Evolutionary conservation across 2,329 filamentous ascomycete genomes (phyloP).

Genomic region (Trichoderma sp.): DNA sequence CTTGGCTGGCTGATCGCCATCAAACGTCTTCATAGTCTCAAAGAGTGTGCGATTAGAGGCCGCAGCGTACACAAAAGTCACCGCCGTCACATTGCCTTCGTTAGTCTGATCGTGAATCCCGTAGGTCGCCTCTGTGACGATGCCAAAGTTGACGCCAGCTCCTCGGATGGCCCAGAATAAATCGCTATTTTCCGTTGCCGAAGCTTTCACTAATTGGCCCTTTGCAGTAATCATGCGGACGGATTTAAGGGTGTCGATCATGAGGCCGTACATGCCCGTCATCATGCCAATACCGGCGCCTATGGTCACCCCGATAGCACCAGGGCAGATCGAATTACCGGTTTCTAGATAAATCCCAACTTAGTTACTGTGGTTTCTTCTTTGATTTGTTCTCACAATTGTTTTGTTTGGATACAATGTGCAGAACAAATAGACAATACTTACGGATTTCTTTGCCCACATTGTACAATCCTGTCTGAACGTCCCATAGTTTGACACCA

Average conservation of each 20-base stretch:
- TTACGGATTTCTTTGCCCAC: not conserved
- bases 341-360: not conserved
- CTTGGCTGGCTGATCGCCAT: not conserved
- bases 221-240: not conserved
- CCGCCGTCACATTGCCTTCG: not conserved
- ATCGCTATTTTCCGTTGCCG: constrained; percentile 32
- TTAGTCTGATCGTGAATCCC: constrained; percentile 19
- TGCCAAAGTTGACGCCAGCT: constrained; percentile 52
- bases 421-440: not conserved
- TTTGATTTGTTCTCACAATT: not conserved
- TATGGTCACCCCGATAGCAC: not conserved
- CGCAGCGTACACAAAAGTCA: not conserved
- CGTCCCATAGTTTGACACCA: not conserved
- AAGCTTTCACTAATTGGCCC: not conserved
- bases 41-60: not conserved
- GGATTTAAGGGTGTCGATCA: not conserved
- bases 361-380: not conserved
- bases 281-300: not conserved
- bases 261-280: not conserved
- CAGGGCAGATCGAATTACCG: not conserved
- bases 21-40: not conserved
- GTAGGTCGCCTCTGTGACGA: constrained; percentile 34
- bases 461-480: not conserved
- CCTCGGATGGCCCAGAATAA: constrained; percentile 52
- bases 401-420: not conserved